Base-by-base conservation (phyloP, 768 basidiomycete species). In the Boletus pseudopeckii region DNA sequence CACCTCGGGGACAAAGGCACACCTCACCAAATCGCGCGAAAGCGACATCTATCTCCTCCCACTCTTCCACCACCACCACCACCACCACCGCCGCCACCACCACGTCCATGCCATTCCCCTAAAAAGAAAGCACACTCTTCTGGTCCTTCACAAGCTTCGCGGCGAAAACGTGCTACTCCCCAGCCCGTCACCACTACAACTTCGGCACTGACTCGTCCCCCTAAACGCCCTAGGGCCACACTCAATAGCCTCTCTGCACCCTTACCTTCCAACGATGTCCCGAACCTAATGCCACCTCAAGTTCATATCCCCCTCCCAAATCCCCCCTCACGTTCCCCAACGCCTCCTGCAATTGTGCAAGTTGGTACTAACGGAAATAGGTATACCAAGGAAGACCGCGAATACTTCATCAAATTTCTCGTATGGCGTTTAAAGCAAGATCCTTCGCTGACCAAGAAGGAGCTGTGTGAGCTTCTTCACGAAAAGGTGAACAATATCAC, bases 301-400 rank as follows among this genome's bases (percentile, higher is more conserved):
- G 74, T 80, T 44, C 78, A 82, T 44, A 72, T 85, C 50, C 78
- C 74, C 57, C 72, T 84, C 32, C 87, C 85, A 7, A 74, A 75
- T 8, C 82, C 84, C 14, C 86, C 87, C 1, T 82, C 82, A 20
- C 81, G 85, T 43, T 82, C 83, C n/a, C 88, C 88, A 1, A 81
- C 76, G 3, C 87, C 88, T 22, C 88, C 87, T 7, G 77, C 75
- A 9, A 67, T 67, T 51, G 64, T 83, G 26, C 72, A 83, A 41
- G 61, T 65, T 37, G 70, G 69, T 48, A 76, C 73, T 13, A 69
- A 77, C 51, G 84, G 86, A 45, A 78, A 85, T 56, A 82, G 71
- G 65, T 90, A 84, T 61, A 88, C 87, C 2, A 70, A 76, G 24
- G 83, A 83, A 59, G 88, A 90, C 62, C 77, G 78, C 44, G 76